Evolutionary conservation across 192 early-diverging fungal genomes (phyloP).

Genomic region (Irineochytrium annulatum): DNA sequence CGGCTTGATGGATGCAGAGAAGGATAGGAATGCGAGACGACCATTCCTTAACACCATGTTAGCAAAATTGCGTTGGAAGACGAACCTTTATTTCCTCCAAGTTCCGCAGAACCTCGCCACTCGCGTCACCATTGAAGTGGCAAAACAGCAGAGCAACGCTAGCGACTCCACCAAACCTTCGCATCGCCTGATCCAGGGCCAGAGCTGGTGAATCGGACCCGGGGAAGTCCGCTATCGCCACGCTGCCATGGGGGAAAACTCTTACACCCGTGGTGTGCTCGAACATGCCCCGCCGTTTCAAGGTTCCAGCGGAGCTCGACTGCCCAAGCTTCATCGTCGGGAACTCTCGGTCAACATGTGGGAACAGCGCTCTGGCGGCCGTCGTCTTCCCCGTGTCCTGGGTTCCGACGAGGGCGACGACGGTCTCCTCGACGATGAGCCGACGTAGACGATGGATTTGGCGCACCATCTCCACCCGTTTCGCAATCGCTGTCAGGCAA

Average conservation of each 20-base stretch:
- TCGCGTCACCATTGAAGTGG: constrained; percentile 28
- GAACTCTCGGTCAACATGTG: constrained; percentile 28
- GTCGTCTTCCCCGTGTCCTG: constrained; percentile 29
- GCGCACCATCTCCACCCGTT: constrained; percentile 25
- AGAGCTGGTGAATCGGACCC: constrained; percentile 22
- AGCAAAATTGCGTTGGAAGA: not conserved
- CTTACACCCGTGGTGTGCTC: constrained; percentile 30
- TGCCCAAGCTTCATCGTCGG: not conserved
- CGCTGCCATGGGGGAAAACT: constrained; percentile 21
- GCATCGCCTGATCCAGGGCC: constrained; percentile 27
- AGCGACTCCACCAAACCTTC: constrained; percentile 28
- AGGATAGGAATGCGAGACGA: constrained; percentile 26
- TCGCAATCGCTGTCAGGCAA: constrained; percentile 17
- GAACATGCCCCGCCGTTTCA: constrained; percentile 19
- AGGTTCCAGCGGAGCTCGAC: constrained; percentile 16
- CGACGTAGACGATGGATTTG: constrained; percentile 23
- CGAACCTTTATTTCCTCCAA: constrained; percentile 26
- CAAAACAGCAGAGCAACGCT: constrained; percentile 27
- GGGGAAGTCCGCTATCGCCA: constrained; percentile 29
- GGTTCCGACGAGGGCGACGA: constrained; percentile 28
- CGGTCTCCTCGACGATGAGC: constrained; percentile 29
- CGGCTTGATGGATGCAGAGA: constrained; percentile 30
- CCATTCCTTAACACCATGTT: constrained; percentile 20
- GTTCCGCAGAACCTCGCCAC: constrained; percentile 25
- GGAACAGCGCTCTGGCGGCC: constrained; percentile 25